Percentiles rank a stretch among this genome's conserved stretches.
phyloP scores from a whole-genome alignment of 1,284 basidiomycete genomes.

The Tremellales sp. region DNA sequence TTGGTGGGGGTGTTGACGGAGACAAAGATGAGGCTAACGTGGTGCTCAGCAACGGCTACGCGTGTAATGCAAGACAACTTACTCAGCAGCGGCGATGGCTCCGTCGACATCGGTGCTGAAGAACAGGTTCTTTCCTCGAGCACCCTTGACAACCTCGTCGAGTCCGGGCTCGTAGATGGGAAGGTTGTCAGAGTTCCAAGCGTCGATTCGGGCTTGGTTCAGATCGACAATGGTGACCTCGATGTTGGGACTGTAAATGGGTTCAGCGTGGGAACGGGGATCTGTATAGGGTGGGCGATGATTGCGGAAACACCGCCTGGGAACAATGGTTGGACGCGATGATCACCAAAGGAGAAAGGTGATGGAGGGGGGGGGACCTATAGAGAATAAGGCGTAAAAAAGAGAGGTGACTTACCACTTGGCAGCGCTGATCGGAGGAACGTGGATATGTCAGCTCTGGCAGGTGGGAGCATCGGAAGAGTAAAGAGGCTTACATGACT shows the following conservation, averaged over 20 bases:
- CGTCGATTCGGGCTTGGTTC: conserved; percentile 89
- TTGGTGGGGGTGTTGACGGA: conserved; percentile 92
- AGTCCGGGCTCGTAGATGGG: conserved; percentile 95
- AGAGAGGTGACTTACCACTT: conserved; percentile 33
- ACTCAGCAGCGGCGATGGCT: conserved; percentile 85
- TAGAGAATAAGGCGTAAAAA: neutral
- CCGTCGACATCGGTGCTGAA: conserved; percentile 95
- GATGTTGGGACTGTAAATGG: conserved; percentile 67
- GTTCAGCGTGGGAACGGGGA: neutral
- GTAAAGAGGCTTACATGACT: conserved; percentile 56
- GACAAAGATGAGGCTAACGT: conserved; percentile 54
- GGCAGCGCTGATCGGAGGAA: conserved; percentile 21
- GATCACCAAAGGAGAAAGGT: neutral
- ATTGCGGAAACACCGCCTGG: neutral
- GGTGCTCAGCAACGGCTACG: neutral
- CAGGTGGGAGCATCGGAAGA: neutral
- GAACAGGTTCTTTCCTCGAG: conserved; percentile 91
- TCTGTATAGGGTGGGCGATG: neutral
- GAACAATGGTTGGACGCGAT: too few relatives aligned
- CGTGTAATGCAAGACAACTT: conserved; percentile 19
- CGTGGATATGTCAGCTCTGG: conserved; percentile 6
- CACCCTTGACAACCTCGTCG: conserved; percentile 82
- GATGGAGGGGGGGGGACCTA: neutral
- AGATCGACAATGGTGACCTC: conserved; percentile 96
- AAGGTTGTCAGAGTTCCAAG: conserved; percentile 73